Percentiles rank a stretch among this genome's conserved stretches.
These are phyloP conservation scores for Cocos nucifera DNA, from an alignment of 176 grass and related monocot species.

Conservation along the genomic window DNA sequence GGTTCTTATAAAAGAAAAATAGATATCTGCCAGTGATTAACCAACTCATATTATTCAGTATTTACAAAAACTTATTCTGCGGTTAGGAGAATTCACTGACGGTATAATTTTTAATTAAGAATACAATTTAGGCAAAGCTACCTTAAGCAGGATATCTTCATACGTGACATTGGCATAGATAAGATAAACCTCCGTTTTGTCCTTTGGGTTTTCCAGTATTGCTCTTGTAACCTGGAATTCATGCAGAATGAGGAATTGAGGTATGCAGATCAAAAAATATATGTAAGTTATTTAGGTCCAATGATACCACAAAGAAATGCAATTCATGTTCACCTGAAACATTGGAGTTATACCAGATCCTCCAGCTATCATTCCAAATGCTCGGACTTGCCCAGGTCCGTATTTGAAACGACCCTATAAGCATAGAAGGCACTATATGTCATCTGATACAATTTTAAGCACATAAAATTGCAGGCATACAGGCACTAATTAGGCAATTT, in stretches of 20 bases:
- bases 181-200: slow-evolving; percentile 76
- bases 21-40: not conserved
- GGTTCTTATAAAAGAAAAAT: not conserved
- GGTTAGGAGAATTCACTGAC: too few relatives aligned
- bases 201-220: slow-evolving; percentile 84
- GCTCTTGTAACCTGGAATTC: slow-evolving; percentile 65
- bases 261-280: too few relatives aligned
- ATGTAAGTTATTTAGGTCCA: too few relatives aligned
- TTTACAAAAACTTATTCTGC: too few relatives aligned
- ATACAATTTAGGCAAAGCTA: slow-evolving; percentile 12
- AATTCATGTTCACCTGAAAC: slow-evolving; percentile 64
- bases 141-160: slow-evolving; percentile 98
- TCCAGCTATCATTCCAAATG: slow-evolving; percentile 96
- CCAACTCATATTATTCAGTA: too few relatives aligned
- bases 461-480: too few relatives aligned
- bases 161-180: slow-evolving; percentile 89
- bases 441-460: too few relatives aligned
- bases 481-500: too few relatives aligned
- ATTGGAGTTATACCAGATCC: slow-evolving; percentile 98
- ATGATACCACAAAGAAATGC: too few relatives aligned
- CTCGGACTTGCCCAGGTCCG: slow-evolving; percentile 81
- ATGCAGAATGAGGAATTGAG: not conserved
- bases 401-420: slow-evolving; percentile 91
- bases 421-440: not conserved
- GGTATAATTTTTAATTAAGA: not conserved